Conservation (phyloP, 1,139 yeast genomes). For the Taiozyma sp. region DNA sequence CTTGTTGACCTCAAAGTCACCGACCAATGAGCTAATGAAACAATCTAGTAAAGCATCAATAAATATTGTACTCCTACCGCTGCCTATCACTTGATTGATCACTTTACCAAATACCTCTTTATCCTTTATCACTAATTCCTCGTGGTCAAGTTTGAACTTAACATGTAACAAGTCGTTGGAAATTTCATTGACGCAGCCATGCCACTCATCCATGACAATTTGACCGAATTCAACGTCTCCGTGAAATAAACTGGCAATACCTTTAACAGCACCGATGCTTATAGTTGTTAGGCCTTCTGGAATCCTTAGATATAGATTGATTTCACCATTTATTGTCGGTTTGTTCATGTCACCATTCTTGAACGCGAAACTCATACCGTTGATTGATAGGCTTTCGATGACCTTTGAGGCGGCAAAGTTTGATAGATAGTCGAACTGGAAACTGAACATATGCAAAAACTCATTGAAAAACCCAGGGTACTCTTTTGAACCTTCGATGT, state of each 20-base stretch:
- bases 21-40: constrained; percentile 27
- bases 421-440: constrained; percentile 15
- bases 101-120: constrained; percentile 29
- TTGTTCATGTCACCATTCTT: constrained; percentile 22
- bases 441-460: constrained; percentile 8
- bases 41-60: constrained; percentile 31
- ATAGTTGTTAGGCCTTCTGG: constrained; percentile 25
- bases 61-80: constrained; percentile 28
- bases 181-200: constrained; percentile 28
- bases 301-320: constrained; percentile 25
- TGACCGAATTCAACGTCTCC: constrained; percentile 29
- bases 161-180: constrained; percentile 23
- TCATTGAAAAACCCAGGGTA: constrained; percentile 16
- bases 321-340: constrained; percentile 30
- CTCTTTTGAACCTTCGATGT: constrained; percentile 20
- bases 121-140: constrained; percentile 29
- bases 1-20: constrained; percentile 28
- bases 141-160: constrained; percentile 27
- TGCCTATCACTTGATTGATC: constrained; percentile 30
- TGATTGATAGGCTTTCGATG: constrained; percentile 29
- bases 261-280: constrained; percentile 27
- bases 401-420: constrained; percentile 15
- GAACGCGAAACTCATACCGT: constrained; percentile 28
- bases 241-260: constrained; percentile 30
- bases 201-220: constrained; percentile 33